These are phyloP conservation scores for Fonsecaea multimorphosa DNA, from an alignment of 2,329 filamentous ascomycete genomes.

Conservation along the genomic window DNA sequence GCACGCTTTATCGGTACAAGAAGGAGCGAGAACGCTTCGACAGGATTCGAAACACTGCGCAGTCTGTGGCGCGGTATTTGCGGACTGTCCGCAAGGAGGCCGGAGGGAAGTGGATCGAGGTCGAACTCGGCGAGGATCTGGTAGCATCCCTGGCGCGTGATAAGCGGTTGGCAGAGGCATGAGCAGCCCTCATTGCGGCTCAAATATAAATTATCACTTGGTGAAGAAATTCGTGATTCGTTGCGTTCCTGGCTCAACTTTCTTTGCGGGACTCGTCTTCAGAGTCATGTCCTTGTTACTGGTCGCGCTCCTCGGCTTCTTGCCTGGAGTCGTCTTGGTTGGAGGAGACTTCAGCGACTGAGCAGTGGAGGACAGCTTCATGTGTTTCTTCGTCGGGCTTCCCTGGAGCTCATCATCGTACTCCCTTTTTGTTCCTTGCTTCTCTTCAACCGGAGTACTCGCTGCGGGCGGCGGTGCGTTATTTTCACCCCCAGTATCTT, in stretches of 20 bases:
- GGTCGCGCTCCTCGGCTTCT: slow-evolving; percentile 63
- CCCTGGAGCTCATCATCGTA: slow-evolving; percentile 29
- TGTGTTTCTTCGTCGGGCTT: slow-evolving; percentile 30
- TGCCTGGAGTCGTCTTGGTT: slow-evolving; percentile 47
- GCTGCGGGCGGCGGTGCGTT: slow-evolving; percentile 59
- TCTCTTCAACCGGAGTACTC: slow-evolving; percentile 35
- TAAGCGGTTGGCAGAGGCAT: not conserved
- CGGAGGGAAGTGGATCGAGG: slow-evolving; percentile 50
- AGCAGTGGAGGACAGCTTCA: slow-evolving; percentile 25
- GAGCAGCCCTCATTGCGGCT: not conserved
- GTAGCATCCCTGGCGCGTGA: not conserved
- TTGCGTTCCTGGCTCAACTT: slow-evolving; percentile 56
- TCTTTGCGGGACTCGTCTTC: slow-evolving; percentile 53
- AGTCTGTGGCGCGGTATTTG: slow-evolving; percentile 44
- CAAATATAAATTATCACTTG: slow-evolving; percentile 38
- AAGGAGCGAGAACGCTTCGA: slow-evolving; percentile 45
- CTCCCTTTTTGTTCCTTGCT: slow-evolving; percentile 42
- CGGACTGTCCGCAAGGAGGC: slow-evolving; percentile 42
- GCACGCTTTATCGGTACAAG: slow-evolving; percentile 42
- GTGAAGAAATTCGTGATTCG: slow-evolving; percentile 59
- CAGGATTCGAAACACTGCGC: slow-evolving; percentile 41
- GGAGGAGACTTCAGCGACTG: slow-evolving; percentile 45
- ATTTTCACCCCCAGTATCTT: slow-evolving; percentile 56
- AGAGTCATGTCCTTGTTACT: slow-evolving; percentile 57
- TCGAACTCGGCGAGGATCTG: slow-evolving; percentile 37